These are phyloP conservation scores for Fomitopsis pulvina DNA, from an alignment of 768 basidiomycete genomes.

Conservation along the genomic window DNA sequence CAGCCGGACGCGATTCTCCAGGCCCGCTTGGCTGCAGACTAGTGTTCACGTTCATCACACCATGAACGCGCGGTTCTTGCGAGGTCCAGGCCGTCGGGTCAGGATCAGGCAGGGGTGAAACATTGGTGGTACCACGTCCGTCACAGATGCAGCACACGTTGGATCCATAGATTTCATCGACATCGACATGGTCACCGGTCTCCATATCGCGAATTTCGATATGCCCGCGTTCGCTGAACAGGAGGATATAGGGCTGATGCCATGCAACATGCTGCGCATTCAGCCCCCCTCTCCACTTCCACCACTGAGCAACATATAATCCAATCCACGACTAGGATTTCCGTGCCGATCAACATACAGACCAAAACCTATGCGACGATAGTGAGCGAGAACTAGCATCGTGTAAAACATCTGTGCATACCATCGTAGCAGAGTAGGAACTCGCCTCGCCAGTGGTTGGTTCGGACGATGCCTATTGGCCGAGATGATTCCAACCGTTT, in stretches of 20 bases:
- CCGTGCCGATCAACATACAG: constrained; percentile 90
- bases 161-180: constrained; percentile 71
- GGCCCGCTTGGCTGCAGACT: constrained; percentile 27
- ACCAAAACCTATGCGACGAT: constrained; percentile 66
- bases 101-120: constrained; percentile 26
- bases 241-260: constrained; percentile 82
- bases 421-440: constrained; percentile 89
- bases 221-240: constrained; percentile 85
- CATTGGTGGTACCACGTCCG: constrained; percentile 46
- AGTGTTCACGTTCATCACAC: constrained; percentile 65
- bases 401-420: constrained; percentile 26
- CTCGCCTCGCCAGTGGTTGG: constrained; percentile 79
- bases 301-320: no score
- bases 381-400: not conserved
- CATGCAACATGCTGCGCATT: constrained; percentile 83
- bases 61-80: constrained; percentile 82
- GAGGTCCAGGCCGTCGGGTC: constrained; percentile 42
- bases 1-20: constrained; percentile 38
- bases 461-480: constrained; percentile 87
- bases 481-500: constrained; percentile 76
- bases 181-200: constrained; percentile 73
- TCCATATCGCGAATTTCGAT: constrained; percentile 85
- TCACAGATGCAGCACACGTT: constrained; percentile 90
- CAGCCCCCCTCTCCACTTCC: constrained; percentile 98
- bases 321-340: constrained; percentile 63